Base-by-base conservation (phyloP, 2,329 filamentous ascomycete genomes). In the Xylariaceae sp. region DNA sequence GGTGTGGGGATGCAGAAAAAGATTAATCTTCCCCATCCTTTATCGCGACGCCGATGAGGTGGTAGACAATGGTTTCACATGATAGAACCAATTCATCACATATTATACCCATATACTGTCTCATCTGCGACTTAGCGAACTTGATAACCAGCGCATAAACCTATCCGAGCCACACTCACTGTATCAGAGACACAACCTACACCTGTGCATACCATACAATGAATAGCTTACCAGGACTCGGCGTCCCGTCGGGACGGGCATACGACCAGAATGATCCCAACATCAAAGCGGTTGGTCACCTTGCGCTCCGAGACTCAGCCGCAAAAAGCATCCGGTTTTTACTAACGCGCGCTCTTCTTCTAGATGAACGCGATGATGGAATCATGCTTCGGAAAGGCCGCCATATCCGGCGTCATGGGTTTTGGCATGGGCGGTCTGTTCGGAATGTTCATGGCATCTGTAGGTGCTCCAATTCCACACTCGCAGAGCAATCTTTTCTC, bases 391-490 rank as follows among this genome's bases (percentile, higher is more conserved):
- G 82, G 82, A 41, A 98, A 98, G 65, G 85, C 88, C 13, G 82
- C 79, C 52, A 84, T 98, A 66, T 85, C 89, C 0, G 92, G 90
- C 41, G 86, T 84, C 16, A 94, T 94, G 78, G 92, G 92, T 12
- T 96, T 96, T 56, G 92, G 83, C 26, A 82, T 98, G 50, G 92
- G 92, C 47, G 92, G 88, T 56, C 71, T 94, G 30, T 98, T 98
- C 54, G 92, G 92, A 52, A 76, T 97, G 56, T 98, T 98, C 71
- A 98, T 97, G 90, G 88, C 89, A 43, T 92, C 86, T 57, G 88
- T 94, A 80, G 48, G 83, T 71, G 5, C 24, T 32, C 21, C 24
- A 1, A 3, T 13, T 23, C 15, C 7, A n/a, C 13, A 14, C 14
- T 3, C 24, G 5, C 24, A 38, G 34, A 34, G 36, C 44, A 30